phyloP scores from a whole-genome alignment of 306 rosid species.

The Vigna angularis region DNA sequence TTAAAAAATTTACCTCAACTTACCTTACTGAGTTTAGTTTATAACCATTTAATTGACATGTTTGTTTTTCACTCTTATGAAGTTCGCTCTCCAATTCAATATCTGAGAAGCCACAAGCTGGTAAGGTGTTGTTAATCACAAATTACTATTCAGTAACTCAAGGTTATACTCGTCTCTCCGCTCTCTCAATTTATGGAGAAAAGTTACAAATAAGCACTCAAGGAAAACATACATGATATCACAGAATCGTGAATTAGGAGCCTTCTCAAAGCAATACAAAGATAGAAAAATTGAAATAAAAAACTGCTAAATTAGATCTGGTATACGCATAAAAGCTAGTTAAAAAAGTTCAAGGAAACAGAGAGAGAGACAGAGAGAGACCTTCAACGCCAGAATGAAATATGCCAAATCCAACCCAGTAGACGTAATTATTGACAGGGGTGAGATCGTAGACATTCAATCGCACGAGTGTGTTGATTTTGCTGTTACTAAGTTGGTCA shows the following conservation, averaged over 20 bases:
- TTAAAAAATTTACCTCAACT: no score
- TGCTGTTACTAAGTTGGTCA: constrained; percentile 5
- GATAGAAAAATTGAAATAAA: not conserved
- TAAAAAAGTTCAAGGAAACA: not conserved
- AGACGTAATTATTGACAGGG: constrained; percentile 73
- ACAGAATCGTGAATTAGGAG: constrained; percentile 1
- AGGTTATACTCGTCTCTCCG: not conserved
- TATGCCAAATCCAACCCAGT: constrained; percentile 91
- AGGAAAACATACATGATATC: not conserved
- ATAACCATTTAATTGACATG: not conserved
- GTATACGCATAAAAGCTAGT: not conserved
- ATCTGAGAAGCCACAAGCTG: not conserved
- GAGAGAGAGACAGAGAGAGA: not conserved
- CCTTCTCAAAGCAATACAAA: not conserved
- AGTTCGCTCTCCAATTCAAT: not conserved
- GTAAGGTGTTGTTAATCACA: constrained; percentile 12
- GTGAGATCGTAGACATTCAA: constrained; percentile 97
- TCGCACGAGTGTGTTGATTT: constrained; percentile 49
- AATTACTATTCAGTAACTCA: not conserved
- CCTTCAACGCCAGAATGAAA: constrained; percentile 99
- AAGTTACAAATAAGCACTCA: not conserved
- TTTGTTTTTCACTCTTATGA: not conserved
- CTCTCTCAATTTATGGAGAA: not conserved
- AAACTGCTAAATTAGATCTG: constrained; percentile 40
- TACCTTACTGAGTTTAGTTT: not conserved